phyloP scores from a whole-genome alignment of 1,284 basidiomycete genomes.

The Leccinum pachyderme region DNA sequence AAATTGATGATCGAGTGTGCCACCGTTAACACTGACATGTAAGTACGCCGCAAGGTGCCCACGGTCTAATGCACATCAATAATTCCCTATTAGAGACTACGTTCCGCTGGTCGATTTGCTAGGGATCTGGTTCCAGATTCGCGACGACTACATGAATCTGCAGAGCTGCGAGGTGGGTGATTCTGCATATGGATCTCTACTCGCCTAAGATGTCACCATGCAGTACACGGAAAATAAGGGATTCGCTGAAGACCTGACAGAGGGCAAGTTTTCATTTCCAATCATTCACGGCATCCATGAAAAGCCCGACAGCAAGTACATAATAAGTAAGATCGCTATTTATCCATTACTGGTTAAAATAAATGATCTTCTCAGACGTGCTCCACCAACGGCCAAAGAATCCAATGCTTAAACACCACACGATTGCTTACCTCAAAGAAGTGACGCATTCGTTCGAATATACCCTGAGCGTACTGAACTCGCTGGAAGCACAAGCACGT shows the following conservation, averaged over 20 bases:
- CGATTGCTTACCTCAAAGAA: slow-evolving; percentile 72
- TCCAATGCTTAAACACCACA: slow-evolving; percentile 73
- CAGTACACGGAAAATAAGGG: slow-evolving; percentile 91
- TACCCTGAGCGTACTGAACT: slow-evolving; percentile 54
- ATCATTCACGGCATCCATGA: slow-evolving; percentile 87
- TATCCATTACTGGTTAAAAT: slow-evolving; percentile 1
- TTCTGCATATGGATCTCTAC: not conserved
- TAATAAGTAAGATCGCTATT: slow-evolving; percentile 67
- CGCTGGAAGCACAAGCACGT: slow-evolving; percentile 50
- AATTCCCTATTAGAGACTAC: slow-evolving; percentile 62
- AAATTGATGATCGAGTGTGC: slow-evolving; percentile 94
- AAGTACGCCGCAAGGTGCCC: not conserved
- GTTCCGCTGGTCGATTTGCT: slow-evolving; percentile 91
- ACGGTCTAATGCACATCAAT: not conserved
- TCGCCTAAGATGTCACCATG: not conserved
- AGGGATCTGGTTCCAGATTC: slow-evolving; percentile 92
- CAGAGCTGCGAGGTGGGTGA: slow-evolving; percentile 69
- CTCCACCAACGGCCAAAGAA: slow-evolving; percentile 82
- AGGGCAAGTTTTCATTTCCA: slow-evolving; percentile 97
- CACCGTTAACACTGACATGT: slow-evolving; percentile 62
- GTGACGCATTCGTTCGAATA: slow-evolving; percentile 73
- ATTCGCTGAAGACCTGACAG: slow-evolving; percentile 90
- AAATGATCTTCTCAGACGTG: slow-evolving; percentile 55
- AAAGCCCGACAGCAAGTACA: slow-evolving; percentile 68
- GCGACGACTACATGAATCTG: slow-evolving; percentile 97